Conservation (phyloP, 352 stramenopile genomes). For the Discostella stelligera region DNA sequence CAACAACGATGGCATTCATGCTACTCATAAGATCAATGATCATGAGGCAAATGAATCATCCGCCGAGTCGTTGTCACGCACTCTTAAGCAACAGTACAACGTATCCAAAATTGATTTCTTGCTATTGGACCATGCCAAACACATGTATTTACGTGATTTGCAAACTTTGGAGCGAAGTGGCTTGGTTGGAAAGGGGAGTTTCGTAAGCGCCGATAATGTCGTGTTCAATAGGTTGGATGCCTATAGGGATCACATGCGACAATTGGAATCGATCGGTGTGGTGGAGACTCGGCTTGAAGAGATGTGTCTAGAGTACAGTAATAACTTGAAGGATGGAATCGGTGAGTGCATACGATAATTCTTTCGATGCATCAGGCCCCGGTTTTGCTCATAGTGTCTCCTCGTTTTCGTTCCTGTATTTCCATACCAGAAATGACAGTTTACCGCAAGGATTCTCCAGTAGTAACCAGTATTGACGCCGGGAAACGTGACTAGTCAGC, state of each 20-base stretch:
- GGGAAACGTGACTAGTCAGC: no score
- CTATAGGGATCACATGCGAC: slow-evolving; percentile 68
- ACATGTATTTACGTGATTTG: slow-evolving; percentile 69
- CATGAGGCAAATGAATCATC: background rate
- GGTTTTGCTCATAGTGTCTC: background rate
- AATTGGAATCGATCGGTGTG: slow-evolving; percentile 39
- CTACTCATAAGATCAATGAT: background rate
- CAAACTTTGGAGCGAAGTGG: slow-evolving; percentile 48
- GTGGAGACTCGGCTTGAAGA: slow-evolving; percentile 60
- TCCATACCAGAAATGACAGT: slow-evolving; percentile 29
- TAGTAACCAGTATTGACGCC: no score
- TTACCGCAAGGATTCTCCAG: slow-evolving; percentile 28
- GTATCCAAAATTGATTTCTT: slow-evolving; percentile 63
- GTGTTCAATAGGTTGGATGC: slow-evolving; percentile 66
- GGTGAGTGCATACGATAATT: slow-evolving; percentile 20
- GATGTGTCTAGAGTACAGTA: slow-evolving; percentile 67
- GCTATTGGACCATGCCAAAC: slow-evolving; percentile 80
- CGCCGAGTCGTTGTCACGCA: background rate
- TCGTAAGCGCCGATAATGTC: slow-evolving; percentile 78
- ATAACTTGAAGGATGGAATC: slow-evolving; percentile 51
- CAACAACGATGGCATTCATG: background rate
- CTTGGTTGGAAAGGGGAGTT: slow-evolving; percentile 43
- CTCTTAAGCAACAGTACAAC: background rate
- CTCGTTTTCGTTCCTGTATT: background rate
- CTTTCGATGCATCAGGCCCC: background rate